phyloP scores from a whole-genome alignment of 1,284 basidiomycete species.

The Athelia psychrophila region DNA sequence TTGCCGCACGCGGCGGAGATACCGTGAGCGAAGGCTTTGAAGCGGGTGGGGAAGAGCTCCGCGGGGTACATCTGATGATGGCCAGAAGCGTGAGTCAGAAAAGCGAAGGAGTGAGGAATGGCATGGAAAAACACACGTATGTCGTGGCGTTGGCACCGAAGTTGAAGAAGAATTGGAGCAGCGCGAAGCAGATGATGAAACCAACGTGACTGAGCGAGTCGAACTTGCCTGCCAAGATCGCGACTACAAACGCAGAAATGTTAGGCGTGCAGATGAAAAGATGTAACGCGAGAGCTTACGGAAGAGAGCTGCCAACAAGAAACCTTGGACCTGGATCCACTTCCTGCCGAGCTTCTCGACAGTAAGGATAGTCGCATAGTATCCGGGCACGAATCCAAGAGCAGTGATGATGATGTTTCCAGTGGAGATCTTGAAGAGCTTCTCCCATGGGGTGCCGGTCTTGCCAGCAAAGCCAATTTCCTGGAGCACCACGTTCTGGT shows the following conservation, averaged over 20 bases:
- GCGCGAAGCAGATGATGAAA: slow-evolving; percentile 72
- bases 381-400: slow-evolving; percentile 75
- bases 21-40: slow-evolving; percentile 79
- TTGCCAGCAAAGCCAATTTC: slow-evolving; percentile 64
- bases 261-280: neutral
- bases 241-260: slow-evolving; percentile 38
- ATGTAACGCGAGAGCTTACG: slow-evolving; percentile 42
- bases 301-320: slow-evolving; percentile 68
- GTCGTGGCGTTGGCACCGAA: slow-evolving; percentile 84
- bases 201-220: slow-evolving; percentile 53
- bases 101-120: too few relatives aligned
- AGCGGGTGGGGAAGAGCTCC: slow-evolving; percentile 87
- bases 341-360: slow-evolving; percentile 75
- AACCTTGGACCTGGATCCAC: slow-evolving; percentile 78
- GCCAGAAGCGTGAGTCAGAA: slow-evolving; percentile 5
- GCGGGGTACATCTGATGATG: slow-evolving; percentile 63
- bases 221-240: slow-evolving; percentile 66
- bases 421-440: slow-evolving; percentile 59
- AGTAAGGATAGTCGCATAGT: slow-evolving; percentile 66
- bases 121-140: neutral
- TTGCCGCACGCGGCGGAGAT: slow-evolving; percentile 80
- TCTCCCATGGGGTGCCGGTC: slow-evolving; percentile 55
- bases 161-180: slow-evolving; percentile 75
- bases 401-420: slow-evolving; percentile 72
- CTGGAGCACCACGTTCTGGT: slow-evolving; percentile 71